A percentile compares a stretch with the other conserved stretches of the same genome.
Evolutionary conservation across 352 stramenopile species (phyloP).

Genomic region (Phytophthora sp.): DNA sequence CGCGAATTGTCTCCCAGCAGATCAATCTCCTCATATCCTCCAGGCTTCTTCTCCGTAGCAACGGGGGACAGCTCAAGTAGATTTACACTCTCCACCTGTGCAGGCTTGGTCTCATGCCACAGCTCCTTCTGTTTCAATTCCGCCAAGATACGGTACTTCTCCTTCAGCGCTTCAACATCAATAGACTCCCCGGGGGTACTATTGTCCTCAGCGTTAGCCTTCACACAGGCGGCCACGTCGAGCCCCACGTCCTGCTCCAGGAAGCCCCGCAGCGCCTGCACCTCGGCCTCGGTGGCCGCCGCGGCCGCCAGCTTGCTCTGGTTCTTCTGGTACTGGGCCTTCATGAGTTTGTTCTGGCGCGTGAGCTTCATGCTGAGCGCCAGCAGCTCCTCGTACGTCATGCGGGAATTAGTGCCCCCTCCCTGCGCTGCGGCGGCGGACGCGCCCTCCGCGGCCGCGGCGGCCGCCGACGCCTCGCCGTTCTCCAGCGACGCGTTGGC

Average conservation of each 20-base stretch:
- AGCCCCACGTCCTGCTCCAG: conserved; percentile 71
- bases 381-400: conserved; percentile 85
- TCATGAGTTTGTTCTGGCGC: conserved; percentile 90
- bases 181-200: conserved; percentile 34
- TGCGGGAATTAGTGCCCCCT: conserved; percentile 31
- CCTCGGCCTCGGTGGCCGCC: conserved; percentile 51
- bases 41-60: conserved; percentile 12
- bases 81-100: conserved; percentile 36
- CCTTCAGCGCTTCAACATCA: conserved; percentile 46
- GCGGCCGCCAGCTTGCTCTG: conserved; percentile 53
- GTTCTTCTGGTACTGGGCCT: conserved; percentile 82
- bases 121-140: conserved; percentile 51
- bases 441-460: not conserved
- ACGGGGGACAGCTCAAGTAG: conserved; percentile 54
- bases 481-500: conserved; percentile 25
- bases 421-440: not conserved
- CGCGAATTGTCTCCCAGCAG: conserved; percentile 42
- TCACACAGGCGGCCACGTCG: conserved; percentile 62
- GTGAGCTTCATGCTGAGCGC: conserved; percentile 89
- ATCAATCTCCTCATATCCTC: conserved; percentile 65
- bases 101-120: conserved; percentile 27
- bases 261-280: conserved; percentile 54
- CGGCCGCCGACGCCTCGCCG: conserved; percentile 2
- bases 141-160: conserved; percentile 55
- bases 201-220: conserved; percentile 3